A percentile compares a stretch with the other conserved stretches of the same genome.
These are phyloP conservation scores for Mortierella sp. DNA, from an alignment of 371 early-diverging fungal species.

Conservation along the genomic window DNA sequence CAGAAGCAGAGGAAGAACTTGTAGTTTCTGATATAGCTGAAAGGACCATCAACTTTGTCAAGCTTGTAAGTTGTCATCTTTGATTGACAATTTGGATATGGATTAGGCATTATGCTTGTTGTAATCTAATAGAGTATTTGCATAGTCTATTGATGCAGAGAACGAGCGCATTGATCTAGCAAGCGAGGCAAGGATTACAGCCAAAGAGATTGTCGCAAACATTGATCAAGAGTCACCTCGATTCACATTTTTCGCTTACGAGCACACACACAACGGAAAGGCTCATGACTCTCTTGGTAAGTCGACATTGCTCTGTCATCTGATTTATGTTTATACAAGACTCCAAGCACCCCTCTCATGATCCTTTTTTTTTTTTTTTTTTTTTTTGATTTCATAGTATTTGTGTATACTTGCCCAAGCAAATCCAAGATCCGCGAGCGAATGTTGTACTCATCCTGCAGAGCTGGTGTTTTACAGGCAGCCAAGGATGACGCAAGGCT, in stretches of 20 bases:
- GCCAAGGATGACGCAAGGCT: conserved; percentile 67
- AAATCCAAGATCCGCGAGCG: conserved; percentile 83
- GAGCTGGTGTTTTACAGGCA: conserved; percentile 67
- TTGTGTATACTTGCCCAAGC: conserved; percentile 87
- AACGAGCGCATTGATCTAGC: conserved; percentile 73
- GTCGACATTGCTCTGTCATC: conserved; percentile 19
- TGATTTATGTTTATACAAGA: not conserved
- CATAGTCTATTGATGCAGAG: conserved; percentile 55
- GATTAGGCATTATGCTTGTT: not conserved
- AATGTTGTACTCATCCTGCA: conserved; percentile 90
- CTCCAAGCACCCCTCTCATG: not conserved
- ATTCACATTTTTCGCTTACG: conserved; percentile 75
- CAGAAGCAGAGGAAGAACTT: conserved; percentile 7
- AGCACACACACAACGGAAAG: conserved; percentile 58
- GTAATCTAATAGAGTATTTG: not conserved
- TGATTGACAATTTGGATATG: not conserved
- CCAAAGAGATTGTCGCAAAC: conserved; percentile 59
- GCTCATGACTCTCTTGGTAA: conserved; percentile 62
- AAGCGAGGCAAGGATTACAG: conserved; percentile 54
- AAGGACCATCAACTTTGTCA: conserved; percentile 71
- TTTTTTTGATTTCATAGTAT: conserved; percentile 59
- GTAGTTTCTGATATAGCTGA: conserved; percentile 46
- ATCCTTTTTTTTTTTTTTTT: not conserved
- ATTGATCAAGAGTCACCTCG: conserved; percentile 71
- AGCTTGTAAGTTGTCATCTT: conserved; percentile 63